These are phyloP conservation scores for Podospora australis DNA, from an alignment of 495 filamentous ascomycete species.

Conservation along the genomic window DNA sequence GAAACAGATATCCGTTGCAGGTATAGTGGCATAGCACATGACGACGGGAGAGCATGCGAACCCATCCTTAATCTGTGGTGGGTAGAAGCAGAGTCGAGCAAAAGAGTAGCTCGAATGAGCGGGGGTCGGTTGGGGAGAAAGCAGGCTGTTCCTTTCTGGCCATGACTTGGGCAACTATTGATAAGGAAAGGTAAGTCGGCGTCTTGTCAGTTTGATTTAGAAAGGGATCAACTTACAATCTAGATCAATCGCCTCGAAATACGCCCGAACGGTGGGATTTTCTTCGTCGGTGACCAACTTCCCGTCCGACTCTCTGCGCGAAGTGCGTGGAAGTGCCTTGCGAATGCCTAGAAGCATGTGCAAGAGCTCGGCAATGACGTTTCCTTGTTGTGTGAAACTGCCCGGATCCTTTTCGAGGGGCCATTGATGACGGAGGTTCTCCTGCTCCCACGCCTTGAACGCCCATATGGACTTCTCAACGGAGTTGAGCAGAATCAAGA, in stretches of 20 bases:
- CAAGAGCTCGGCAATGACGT: slow-evolving; percentile 64
- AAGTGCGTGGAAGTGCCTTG: slow-evolving; percentile 58
- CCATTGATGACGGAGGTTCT: slow-evolving; percentile 53
- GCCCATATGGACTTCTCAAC: slow-evolving; percentile 81
- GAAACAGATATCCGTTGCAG: too few species aligned
- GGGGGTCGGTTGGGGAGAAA: slow-evolving; percentile 59
- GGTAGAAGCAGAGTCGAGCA: slow-evolving; percentile 56
- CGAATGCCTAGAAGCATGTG: slow-evolving; percentile 71
- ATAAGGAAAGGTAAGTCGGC: slow-evolving; percentile 5
- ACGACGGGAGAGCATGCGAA: too few species aligned
- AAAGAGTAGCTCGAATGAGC: slow-evolving; percentile 61
- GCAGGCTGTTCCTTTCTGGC: slow-evolving; percentile 36
- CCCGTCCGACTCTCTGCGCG: slow-evolving; percentile 44
- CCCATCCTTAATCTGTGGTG: slow-evolving; percentile 11
- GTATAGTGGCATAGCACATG: too few species aligned
- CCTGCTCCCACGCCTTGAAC: slow-evolving; percentile 66
- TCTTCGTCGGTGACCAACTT: slow-evolving; percentile 49
- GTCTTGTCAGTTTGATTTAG: too few species aligned
- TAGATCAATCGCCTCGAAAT: slow-evolving; percentile 56
- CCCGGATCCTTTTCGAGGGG: slow-evolving; percentile 63
- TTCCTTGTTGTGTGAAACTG: slow-evolving; percentile 62
- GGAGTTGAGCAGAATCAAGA: slow-evolving; percentile 68
- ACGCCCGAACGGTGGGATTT: slow-evolving; percentile 46
- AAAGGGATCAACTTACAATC: slow-evolving; percentile 44
- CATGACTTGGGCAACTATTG: slow-evolving; percentile 30